Evolutionary conservation across 164 flowering plant genomes (phyloP), one percentile per base, ranked within the genome.

Genomic region (Litsea cubeba): DNA sequence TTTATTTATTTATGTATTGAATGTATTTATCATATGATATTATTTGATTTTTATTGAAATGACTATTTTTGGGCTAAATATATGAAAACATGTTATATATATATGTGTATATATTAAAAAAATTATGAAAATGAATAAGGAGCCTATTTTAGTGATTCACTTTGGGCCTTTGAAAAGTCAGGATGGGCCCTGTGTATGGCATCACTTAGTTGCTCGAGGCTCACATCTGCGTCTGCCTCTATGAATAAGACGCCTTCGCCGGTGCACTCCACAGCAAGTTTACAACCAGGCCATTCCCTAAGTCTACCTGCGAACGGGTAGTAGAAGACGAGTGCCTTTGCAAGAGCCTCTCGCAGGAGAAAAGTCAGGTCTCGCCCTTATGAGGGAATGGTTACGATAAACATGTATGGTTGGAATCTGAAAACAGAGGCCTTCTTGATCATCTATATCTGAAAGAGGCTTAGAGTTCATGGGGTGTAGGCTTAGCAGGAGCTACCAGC

Each of bases 371-470:
- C 82, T 26, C 50, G 58, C 24, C 71, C 80, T 51, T 76, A 75
- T 74, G 6, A 40, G 54, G 0, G 22, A 60, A 50, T 51, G 65
- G 7, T 51, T 65, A 11, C 54, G 63, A n/a, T 81, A 81, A 57
- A 78, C 78, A 5, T 69, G 69, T 0, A 83, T 71, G 2, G 76
- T 68, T 0, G 86, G 83, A 62, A 81, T 58, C 58, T 73, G 82
- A 28, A 77, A 75, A 3, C 86, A 80, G 32, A 84, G 78, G 1
- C 75, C 76, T 25, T 80, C 77, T 72, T 80, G 84, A 50, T 82
- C 83, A 71, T 84, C 86, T 2, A 84, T 78, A 71, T 81, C 84
- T 0, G 84, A 83, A 3, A 83, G 81, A 17, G 23, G 71, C 71
- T 83, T 83, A n/a, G 40, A 70, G 50, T 69, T 82, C 84, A 63